Evolutionary conservation across 1,284 basidiomycete genomes (phyloP).

Genomic region (Cystobasidium slooffiae): DNA sequence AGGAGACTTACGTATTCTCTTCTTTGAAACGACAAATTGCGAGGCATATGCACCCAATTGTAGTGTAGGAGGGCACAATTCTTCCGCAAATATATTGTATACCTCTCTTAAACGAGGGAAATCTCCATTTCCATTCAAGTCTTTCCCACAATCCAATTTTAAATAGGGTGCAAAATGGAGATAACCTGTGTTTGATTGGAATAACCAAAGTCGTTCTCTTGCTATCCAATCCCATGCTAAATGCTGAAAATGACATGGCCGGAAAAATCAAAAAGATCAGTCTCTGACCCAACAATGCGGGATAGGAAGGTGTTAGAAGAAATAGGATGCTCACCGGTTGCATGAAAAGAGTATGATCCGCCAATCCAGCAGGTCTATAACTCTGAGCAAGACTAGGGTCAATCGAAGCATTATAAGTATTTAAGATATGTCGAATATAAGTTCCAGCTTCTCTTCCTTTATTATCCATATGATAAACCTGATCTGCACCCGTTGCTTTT

Average conservation of each 20-base stretch:
- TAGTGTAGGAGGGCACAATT: slow-evolving; percentile 48
- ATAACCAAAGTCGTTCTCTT: slow-evolving; percentile 38
- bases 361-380: slow-evolving; percentile 35
- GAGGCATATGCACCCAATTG: slow-evolving; percentile 46
- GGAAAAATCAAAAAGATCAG: not conserved
- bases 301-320: not conserved
- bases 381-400: slow-evolving; percentile 7
- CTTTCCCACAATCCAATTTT: slow-evolving; percentile 45
- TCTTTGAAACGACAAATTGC: slow-evolving; percentile 49
- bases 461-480: slow-evolving; percentile 49
- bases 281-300: not conserved
- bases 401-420: slow-evolving; percentile 43
- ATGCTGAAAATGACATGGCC: slow-evolving; percentile 17
- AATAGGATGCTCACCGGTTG: slow-evolving; percentile 35
- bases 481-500: slow-evolving; percentile 18
- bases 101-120: slow-evolving; percentile 45
- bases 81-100: slow-evolving; percentile 49
- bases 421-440: slow-evolving; percentile 49
- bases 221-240: slow-evolving; percentile 47
- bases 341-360: slow-evolving; percentile 48
- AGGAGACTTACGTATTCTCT: slow-evolving; percentile 45
- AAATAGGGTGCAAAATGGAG: slow-evolving; percentile 47
- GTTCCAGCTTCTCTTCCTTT: slow-evolving; percentile 52
- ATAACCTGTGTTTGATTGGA: slow-evolving; percentile 43
- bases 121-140: slow-evolving; percentile 46